phyloP scores from a whole-genome alignment of 2,329 filamentous ascomycete genomes.

The Monosporascus sp. region DNA sequence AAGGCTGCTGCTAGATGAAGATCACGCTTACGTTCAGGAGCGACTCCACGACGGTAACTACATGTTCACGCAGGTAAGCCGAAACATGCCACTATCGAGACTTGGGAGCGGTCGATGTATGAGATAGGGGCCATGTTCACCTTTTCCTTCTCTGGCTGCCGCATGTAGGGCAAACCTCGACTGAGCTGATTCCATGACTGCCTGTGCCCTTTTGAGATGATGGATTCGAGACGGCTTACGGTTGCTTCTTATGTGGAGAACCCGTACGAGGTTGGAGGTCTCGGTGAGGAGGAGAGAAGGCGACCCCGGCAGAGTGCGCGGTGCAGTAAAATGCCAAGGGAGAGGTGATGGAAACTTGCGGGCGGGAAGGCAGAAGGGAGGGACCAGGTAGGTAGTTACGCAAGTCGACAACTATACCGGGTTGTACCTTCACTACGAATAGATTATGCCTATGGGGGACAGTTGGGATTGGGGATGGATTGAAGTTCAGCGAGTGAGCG shows the following conservation, averaged over 20 bases:
- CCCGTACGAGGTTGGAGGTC: neutral
- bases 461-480: too few species aligned
- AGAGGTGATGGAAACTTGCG: neutral
- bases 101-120: too few species aligned
- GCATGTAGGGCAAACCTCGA: slow-evolving; percentile 77
- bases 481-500: too few species aligned
- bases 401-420: too few species aligned
- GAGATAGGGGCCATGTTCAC: slow-evolving; percentile 42
- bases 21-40: slow-evolving; percentile 55
- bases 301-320: neutral
- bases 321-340: neutral
- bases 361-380: neutral
- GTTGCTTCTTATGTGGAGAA: neutral
- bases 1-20: neutral
- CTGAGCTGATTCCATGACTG: neutral
- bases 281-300: neutral
- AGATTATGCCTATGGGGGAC: too few species aligned
- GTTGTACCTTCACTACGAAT: too few species aligned
- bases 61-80: neutral
- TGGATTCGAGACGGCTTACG: neutral
- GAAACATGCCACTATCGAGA: neutral
- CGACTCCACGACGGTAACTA: slow-evolving; percentile 68
- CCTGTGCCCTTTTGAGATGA: neutral
- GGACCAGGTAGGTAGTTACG: neutral
- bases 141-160: slow-evolving; percentile 76